A percentile compares a stretch with the other conserved stretches of the same genome.
phyloP scores from a whole-genome alignment of 2,329 filamentous ascomycete species.

The Aspergillus alliaceus region DNA sequence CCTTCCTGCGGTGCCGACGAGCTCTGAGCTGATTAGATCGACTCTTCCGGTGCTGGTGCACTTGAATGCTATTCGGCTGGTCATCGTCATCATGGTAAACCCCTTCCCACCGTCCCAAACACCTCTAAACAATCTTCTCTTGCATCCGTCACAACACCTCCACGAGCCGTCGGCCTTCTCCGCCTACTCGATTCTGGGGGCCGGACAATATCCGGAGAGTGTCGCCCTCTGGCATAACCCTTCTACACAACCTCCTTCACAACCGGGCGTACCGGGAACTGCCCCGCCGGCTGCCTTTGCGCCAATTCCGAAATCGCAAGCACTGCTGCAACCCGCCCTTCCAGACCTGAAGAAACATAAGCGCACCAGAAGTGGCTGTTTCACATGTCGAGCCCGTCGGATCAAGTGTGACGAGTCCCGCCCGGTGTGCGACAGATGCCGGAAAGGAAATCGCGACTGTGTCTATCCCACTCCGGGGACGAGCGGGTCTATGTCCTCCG shows the following conservation, averaged over 20 bases:
- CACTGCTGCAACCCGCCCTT: constrained; percentile 30
- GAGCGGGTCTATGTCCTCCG: constrained; percentile 42
- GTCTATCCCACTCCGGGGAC: constrained; percentile 70
- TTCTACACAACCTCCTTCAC: constrained; percentile 21
- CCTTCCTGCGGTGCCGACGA: constrained; percentile 10
- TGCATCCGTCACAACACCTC: constrained; percentile 25
- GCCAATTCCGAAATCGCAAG: constrained; percentile 30
- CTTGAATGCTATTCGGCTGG: constrained; percentile 20
- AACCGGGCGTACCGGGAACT: constrained; percentile 15
- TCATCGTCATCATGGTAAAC: constrained; percentile 28
- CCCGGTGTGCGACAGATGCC: constrained; percentile 86
- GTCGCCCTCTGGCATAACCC: constrained; percentile 46
- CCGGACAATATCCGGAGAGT: constrained; percentile 41
- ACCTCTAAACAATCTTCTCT: constrained; percentile 27
- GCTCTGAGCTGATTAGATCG: constrained; percentile 13
- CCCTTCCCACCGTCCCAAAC: constrained; percentile 31
- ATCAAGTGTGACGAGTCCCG: constrained; percentile 93
- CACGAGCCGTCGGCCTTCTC: constrained; percentile 27
- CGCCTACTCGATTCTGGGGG: constrained; percentile 35
- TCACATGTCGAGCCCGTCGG: constrained; percentile 81
- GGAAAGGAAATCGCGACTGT: constrained; percentile 88
- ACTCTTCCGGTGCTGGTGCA: constrained; percentile 4
- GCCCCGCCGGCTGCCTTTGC: constrained; percentile 15
- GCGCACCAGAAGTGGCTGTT: constrained; percentile 90
- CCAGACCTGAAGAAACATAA: constrained; percentile 86